phyloP scores from a whole-genome alignment of 768 basidiomycete genomes.

The Kwoniella heveanensis region DNA sequence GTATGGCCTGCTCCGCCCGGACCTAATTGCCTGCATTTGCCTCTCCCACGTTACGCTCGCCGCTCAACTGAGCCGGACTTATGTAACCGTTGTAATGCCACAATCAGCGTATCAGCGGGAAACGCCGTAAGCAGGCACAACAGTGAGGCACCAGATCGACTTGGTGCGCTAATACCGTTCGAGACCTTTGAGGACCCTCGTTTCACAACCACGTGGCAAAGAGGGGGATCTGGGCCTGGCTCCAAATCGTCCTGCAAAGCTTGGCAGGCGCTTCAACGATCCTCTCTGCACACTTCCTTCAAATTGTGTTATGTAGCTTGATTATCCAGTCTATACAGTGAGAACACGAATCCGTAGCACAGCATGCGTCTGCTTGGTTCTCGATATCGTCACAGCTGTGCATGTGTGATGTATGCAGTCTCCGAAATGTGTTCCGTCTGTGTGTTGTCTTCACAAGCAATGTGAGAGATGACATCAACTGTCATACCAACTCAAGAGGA shows the following conservation, averaged over 20 bases:
- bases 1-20: no score
- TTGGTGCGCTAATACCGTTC: neutral
- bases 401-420: neutral
- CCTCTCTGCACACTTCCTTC: no score
- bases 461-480: constrained; percentile 12
- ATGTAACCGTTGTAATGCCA: no score
- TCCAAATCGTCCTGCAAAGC: no score
- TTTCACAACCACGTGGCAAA: constrained; percentile 19
- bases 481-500: constrained; percentile 6
- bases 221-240: neutral
- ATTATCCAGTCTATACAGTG: no score
- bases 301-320: no score
- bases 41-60: no score
- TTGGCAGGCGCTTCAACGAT: neutral
- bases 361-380: neutral
- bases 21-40: no score
- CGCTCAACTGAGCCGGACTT: neutral
- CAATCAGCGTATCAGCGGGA: neutral
- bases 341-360: neutral
- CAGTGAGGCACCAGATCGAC: no score
- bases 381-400: neutral
- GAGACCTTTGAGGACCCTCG: constrained; percentile 4
- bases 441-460: neutral
- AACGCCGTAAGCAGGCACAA: neutral
- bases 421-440: neutral